A percentile compares a stretch with the other conserved stretches of the same genome.
Conservation (phyloP, 1,284 basidiomycete genomes). For the Moesziomyces globuligerus region DNA sequence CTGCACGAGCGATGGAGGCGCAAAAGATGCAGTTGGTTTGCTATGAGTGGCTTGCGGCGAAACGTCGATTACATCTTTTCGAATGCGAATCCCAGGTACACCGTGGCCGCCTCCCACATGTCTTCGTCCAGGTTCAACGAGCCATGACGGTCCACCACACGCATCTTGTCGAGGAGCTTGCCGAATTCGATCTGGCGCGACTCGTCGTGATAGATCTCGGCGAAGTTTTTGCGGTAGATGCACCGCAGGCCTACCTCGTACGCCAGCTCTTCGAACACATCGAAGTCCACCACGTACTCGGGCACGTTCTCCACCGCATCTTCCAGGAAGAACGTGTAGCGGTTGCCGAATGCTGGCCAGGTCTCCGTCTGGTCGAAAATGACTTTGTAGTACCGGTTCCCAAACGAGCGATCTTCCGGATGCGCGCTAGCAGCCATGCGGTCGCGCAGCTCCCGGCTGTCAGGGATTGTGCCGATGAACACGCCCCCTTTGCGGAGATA, state of each 20-base stretch:
- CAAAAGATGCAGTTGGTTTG: background rate
- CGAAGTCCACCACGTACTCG: constrained; percentile 95
- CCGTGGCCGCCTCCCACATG: constrained; percentile 62
- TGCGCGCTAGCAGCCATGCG: constrained; percentile 75
- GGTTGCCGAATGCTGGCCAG: constrained; percentile 79
- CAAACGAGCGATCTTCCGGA: constrained; percentile 76
- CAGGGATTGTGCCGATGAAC: constrained; percentile 92
- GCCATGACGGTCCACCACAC: constrained; percentile 43
- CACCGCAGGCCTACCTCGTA: constrained; percentile 80
- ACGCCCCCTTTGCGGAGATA: constrained; percentile 84
- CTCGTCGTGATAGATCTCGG: constrained; percentile 56
- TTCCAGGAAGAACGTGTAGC: constrained; percentile 90
- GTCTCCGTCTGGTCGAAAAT: constrained; percentile 75
- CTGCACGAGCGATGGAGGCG: no score
- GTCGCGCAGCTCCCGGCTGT: constrained; percentile 77
- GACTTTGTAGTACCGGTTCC: constrained; percentile 89
- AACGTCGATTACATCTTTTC: constrained; percentile 45
- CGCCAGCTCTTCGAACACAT: constrained; percentile 85
- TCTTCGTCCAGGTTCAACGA: constrained; percentile 49
- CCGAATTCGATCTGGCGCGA: constrained; percentile 30
- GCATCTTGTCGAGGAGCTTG: constrained; percentile 51
- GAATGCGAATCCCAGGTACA: constrained; percentile 64
- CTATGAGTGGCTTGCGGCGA: background rate
- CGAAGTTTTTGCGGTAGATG: constrained; percentile 84
- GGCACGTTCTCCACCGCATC: constrained; percentile 94